These are phyloP conservation scores for Penicillium occitanis DNA, from an alignment of 2,329 filamentous ascomycete genomes.

Conservation along the genomic window DNA sequence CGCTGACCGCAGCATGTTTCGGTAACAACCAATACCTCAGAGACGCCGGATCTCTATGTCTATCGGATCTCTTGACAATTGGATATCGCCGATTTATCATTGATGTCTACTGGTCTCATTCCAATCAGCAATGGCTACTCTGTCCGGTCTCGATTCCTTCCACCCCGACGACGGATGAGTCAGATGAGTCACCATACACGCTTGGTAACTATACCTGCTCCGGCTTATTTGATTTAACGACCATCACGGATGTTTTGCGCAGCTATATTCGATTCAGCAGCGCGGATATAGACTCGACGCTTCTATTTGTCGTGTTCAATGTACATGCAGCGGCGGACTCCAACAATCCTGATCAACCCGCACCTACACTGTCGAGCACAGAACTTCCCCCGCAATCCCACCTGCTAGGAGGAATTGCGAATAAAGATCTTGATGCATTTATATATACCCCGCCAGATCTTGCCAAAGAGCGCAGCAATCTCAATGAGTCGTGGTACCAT, in stretches of 20 bases:
- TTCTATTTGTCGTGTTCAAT: slow-evolving; percentile 58
- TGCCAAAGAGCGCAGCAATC: slow-evolving; percentile 52
- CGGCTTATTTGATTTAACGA: slow-evolving; percentile 50
- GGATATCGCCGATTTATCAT: slow-evolving; percentile 59
- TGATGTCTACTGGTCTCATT: slow-evolving; percentile 65
- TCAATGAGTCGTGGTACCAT: slow-evolving; percentile 60
- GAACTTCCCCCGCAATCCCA: slow-evolving; percentile 48
- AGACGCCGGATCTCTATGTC: slow-evolving; percentile 53
- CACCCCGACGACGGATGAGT: slow-evolving; percentile 28
- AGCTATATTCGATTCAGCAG: slow-evolving; percentile 56
- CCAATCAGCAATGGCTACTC: slow-evolving; percentile 56
- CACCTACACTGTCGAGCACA: slow-evolving; percentile 41
- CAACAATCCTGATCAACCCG: slow-evolving; percentile 43
- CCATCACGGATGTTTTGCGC: slow-evolving; percentile 52
- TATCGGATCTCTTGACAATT: slow-evolving; percentile 63
- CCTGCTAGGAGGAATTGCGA: slow-evolving; percentile 50
- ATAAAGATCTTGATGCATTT: slow-evolving; percentile 49
- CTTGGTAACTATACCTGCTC: slow-evolving; percentile 60
- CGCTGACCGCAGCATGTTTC: slow-evolving; percentile 61
- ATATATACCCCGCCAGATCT: slow-evolving; percentile 57
- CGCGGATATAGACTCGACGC: slow-evolving; percentile 55
- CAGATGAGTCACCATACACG: slow-evolving; percentile 40
- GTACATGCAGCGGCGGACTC: slow-evolving; percentile 56
- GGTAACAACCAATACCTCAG: slow-evolving; percentile 54
- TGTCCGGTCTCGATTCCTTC: slow-evolving; percentile 58